Evolutionary conservation across 345 rosid species (phyloP), one percentile per base, ranked within the genome.

Genomic region (Kernera saxatilis): DNA sequence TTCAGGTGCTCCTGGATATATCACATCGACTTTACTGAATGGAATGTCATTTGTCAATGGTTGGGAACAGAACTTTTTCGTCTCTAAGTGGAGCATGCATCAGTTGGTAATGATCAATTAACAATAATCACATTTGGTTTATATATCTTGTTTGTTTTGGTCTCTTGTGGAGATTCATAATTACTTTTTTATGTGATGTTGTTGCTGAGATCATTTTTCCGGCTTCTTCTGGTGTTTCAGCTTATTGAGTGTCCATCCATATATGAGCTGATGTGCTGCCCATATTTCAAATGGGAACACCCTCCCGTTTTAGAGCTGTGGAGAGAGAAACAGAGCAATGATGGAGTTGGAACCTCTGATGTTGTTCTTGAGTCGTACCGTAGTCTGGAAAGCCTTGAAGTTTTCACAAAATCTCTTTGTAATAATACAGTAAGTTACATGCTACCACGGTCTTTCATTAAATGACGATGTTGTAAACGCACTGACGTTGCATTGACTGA

Each of bases 1-100:
- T 30, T 75, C 85, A 93, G 98, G 98, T 78, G 97, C 97, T 53
- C 98, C 97, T 29, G 97, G 96, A 53, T 93, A 89, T 63, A 61
- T 93, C 64, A 44, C 88, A 29, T 93, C 97, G 1, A 77, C 96
- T 40, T 82, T 93, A 78, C 83, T 93, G n/a, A 93, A 91, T 58
- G 98, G 98, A 69, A 83, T 84, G 94, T 93, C 97, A 8, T 93
- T 93, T 79, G 98, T 91, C 52, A 91, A 93, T 64, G 98, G 98
- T 35, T 93, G 98, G 98, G 94, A 93, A 35, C 97, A 91, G 71
- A 93, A 91, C 64, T 86, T 93, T 72, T 93, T 93, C 78, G 87
- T 93, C 77, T 93, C 98, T 30, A 93, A 91, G 62, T 93, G 98
- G 97, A 93, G 94, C 84, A 91, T 93, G 98, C 98, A 93, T 83